A percentile compares a stretch with the other conserved stretches of the same genome.
phyloP scores from a whole-genome alignment of 2,329 filamentous ascomycete genomes.

The Neofusicoccum kwambonambiense region DNA sequence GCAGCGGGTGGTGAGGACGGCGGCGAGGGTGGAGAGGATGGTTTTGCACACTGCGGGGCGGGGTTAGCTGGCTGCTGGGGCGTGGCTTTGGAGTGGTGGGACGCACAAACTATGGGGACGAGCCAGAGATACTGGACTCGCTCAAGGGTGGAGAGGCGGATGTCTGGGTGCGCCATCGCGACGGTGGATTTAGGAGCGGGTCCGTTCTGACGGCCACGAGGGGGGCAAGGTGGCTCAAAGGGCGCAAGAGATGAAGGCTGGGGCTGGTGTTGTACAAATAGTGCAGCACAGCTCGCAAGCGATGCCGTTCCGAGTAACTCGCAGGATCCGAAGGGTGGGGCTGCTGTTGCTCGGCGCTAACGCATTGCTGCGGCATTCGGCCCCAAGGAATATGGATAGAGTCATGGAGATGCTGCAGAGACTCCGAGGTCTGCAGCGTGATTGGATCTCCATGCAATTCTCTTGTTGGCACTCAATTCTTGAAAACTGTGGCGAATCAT shows the following conservation, averaged over 20 bases:
- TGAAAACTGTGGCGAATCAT: too few relatives aligned
- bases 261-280: too few relatives aligned
- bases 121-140: background rate
- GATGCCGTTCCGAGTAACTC: too few relatives aligned
- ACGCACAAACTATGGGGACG: background rate
- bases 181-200: too few relatives aligned
- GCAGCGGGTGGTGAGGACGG: slow-evolving; percentile 22
- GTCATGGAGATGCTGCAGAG: too few relatives aligned
- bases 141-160: background rate
- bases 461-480: too few relatives aligned
- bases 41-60: background rate
- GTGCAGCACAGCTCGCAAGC: too few relatives aligned
- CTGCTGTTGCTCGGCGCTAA: background rate
- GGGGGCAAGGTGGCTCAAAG: background rate
- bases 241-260: background rate
- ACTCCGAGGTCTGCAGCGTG: too few relatives aligned
- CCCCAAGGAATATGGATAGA: too few relatives aligned
- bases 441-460: too few relatives aligned
- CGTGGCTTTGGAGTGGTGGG: background rate
- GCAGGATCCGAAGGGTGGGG: too few relatives aligned
- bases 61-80: background rate
- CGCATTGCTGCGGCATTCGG: background rate
- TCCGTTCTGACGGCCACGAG: background rate
- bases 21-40: slow-evolving; percentile 27
- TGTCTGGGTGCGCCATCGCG: background rate